These are phyloP conservation scores for Mallotus repandus DNA, from an alignment of 441 rosid genomes.

Conservation along the genomic window DNA sequence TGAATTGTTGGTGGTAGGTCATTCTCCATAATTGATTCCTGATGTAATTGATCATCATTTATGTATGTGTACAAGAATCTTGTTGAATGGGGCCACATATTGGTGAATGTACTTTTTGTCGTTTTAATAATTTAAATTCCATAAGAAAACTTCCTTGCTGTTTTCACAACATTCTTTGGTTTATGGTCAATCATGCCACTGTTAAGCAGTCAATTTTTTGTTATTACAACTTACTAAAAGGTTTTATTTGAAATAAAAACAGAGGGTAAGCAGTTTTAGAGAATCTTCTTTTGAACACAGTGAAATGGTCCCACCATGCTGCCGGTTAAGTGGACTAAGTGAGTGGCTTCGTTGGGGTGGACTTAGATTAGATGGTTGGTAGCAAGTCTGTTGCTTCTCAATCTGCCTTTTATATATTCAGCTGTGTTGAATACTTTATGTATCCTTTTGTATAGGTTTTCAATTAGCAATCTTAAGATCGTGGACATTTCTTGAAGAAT, in stretches of 20 bases:
- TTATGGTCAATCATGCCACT: constrained; percentile 30
- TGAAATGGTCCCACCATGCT: constrained; percentile 20
- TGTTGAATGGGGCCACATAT: constrained; percentile 21
- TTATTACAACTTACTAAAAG: constrained; percentile 18
- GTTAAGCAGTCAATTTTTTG: constrained; percentile 20
- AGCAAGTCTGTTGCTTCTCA: neutral
- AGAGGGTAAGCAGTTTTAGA: neutral
- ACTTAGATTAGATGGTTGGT: constrained; percentile 1
- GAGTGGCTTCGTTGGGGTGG: constrained; percentile 19
- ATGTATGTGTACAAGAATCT: constrained; percentile 32
- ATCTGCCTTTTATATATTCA: neutral
- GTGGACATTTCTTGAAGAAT: neutral
- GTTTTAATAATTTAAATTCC: constrained; percentile 18
- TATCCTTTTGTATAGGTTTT: neutral
- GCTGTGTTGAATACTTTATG: neutral
- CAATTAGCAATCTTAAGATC: neutral
- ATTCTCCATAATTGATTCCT: constrained; percentile 32
- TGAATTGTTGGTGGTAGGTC: constrained; percentile 38
- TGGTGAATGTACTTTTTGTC: constrained; percentile 30
- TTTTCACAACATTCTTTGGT: constrained; percentile 21
- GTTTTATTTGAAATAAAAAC: constrained; percentile 8
- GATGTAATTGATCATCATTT: constrained; percentile 37
- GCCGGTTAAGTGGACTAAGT: constrained; percentile 16
- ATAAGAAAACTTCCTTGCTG: constrained; percentile 24
- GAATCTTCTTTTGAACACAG: constrained; percentile 15